Conservation (phyloP, 371 early-diverging fungal genomes). For the Encephalitozoon hellem region DNA sequence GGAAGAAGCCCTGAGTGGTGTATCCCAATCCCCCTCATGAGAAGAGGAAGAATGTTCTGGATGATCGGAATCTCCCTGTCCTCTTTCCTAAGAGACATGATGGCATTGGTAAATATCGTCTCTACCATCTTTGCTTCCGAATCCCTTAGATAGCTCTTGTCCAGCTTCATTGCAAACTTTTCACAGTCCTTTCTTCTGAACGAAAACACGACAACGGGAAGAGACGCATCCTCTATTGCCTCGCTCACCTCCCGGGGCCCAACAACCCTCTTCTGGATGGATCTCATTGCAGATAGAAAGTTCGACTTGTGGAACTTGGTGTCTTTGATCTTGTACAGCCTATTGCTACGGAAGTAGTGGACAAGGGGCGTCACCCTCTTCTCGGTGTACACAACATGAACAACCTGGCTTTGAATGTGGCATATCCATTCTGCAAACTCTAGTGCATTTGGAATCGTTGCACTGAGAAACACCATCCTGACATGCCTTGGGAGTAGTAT, state of each 20-base stretch:
- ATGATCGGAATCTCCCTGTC: slow-evolving; percentile 88
- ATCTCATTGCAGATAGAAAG: slow-evolving; percentile 74
- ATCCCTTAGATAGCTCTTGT: slow-evolving; percentile 79
- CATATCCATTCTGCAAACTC: slow-evolving; percentile 99
- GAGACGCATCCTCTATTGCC: slow-evolving; percentile 42
- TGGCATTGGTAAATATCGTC: slow-evolving; percentile 81
- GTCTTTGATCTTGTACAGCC: slow-evolving; percentile 50
- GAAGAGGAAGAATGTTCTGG: slow-evolving; percentile 77
- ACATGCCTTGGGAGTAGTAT: slow-evolving; percentile 76
- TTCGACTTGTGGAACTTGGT: slow-evolving; percentile 80
- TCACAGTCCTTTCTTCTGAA: slow-evolving; percentile 95
- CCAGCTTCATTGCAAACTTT: slow-evolving; percentile 74
- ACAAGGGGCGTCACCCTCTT: slow-evolving; percentile 95
- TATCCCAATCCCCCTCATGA: slow-evolving; percentile 91
- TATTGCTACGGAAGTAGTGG: slow-evolving; percentile 62
- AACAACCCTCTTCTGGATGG: slow-evolving; percentile 63
- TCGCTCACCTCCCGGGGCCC: slow-evolving; percentile 60
- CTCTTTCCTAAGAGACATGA: slow-evolving; percentile 74
- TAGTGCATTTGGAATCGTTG: slow-evolving; percentile 98
- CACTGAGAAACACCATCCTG: slow-evolving; percentile 88
- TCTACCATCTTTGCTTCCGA: slow-evolving; percentile 77
- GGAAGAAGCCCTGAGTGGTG: slow-evolving; percentile 98
- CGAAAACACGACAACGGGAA: slow-evolving; percentile 93
- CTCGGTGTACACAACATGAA: slow-evolving; percentile 97
- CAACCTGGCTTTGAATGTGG: slow-evolving; percentile 81